phyloP scores from a whole-genome alignment of 495 filamentous ascomycete species.

The Apiosordaria backusii region DNA sequence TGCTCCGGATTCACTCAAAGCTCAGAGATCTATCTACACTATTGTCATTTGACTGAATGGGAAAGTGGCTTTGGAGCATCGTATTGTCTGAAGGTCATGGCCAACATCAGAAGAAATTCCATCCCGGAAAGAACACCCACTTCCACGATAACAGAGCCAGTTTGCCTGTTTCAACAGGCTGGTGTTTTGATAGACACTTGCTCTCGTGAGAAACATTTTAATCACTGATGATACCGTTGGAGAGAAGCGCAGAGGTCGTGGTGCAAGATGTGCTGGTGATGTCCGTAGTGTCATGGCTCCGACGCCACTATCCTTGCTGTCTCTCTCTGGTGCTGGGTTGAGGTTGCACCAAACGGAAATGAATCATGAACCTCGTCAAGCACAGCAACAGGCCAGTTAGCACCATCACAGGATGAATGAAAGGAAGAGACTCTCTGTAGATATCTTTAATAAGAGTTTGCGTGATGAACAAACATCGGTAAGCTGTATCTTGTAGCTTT shows the following conservation, averaged over 20 bases:
- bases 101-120: neutral
- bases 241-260: neutral
- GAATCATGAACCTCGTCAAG: neutral
- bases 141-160: neutral
- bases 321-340: neutral
- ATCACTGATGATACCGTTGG: neutral
- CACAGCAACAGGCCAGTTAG: neutral
- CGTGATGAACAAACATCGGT: neutral
- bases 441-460: no score
- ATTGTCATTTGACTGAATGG: slow-evolving; percentile 1
- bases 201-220: neutral
- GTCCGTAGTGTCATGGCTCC: neutral
- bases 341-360: neutral
- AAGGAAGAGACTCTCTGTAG: no score
- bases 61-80: slow-evolving; percentile 2
- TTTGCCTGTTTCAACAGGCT: no score
- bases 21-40: neutral
- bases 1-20: neutral
- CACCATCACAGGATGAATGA: neutral
- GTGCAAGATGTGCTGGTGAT: neutral
- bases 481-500: neutral
- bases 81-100: neutral
- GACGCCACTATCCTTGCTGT: neutral
- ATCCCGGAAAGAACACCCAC: neutral
- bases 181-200: neutral